Evolutionary conservation across 495 filamentous ascomycete species (phyloP).

Genomic region (Penicillium paradoxum): DNA sequence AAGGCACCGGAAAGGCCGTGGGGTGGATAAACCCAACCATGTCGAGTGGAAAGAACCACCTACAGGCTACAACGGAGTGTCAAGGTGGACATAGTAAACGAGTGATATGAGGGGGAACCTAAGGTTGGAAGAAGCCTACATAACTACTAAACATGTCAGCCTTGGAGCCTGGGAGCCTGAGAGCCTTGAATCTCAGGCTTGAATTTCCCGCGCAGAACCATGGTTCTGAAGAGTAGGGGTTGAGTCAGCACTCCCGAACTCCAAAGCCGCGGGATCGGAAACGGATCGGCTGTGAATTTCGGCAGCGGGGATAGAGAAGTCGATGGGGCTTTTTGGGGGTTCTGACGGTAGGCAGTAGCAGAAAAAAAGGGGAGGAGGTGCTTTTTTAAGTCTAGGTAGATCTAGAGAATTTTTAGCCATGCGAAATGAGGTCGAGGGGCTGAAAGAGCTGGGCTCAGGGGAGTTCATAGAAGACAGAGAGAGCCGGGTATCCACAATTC

Average conservation of each 20-base stretch:
- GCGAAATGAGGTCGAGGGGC: neutral
- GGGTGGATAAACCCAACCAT: too few relatives aligned
- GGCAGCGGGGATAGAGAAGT: constrained; percentile 2
- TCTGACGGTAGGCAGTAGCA: neutral
- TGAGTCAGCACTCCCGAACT: neutral
- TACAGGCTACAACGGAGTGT: too few relatives aligned
- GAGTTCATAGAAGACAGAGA: neutral
- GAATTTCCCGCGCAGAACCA: too few relatives aligned
- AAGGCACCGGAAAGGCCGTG: too few relatives aligned
- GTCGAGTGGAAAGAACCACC: too few relatives aligned
- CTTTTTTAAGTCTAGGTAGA: neutral
- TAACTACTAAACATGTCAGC: too few relatives aligned
- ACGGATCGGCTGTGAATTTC: constrained; percentile 8
- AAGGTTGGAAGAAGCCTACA: too few relatives aligned
- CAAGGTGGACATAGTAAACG: too few relatives aligned
- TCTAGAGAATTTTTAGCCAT: neutral
- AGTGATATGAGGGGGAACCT: too few relatives aligned
- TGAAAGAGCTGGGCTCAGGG: neutral
- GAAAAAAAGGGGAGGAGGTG: neutral
- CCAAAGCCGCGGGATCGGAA: constrained; percentile 4
- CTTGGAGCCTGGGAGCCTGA: too few relatives aligned
- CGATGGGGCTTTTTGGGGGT: neutral
- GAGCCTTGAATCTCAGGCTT: neutral
- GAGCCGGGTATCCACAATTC: constrained; percentile 12
- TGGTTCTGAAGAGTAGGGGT: neutral